Percentiles rank a stretch among this genome's conserved stretches.
These are phyloP conservation scores for Coniella vitis DNA, from an alignment of 2,329 filamentous ascomycete genomes.

Conservation along the genomic window DNA sequence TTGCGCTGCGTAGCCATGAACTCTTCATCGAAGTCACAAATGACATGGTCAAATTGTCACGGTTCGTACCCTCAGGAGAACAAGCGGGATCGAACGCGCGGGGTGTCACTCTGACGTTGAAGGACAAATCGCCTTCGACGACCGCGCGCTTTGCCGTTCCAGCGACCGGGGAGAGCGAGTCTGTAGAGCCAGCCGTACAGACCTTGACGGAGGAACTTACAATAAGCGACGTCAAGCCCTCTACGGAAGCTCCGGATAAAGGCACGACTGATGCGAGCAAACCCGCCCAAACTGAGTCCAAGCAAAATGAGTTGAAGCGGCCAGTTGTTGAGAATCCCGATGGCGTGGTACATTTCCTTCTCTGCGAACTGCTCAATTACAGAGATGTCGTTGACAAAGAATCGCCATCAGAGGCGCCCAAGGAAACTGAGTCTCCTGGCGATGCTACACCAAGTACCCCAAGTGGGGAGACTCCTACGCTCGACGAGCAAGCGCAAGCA, in stretches of 20 bases:
- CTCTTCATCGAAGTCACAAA: slow-evolving; percentile 84
- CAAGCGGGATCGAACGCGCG: slow-evolving; percentile 19
- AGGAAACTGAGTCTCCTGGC: slow-evolving; percentile 33
- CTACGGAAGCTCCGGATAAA: slow-evolving; percentile 53
- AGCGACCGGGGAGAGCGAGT: slow-evolving; percentile 28
- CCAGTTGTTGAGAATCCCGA: slow-evolving; percentile 88
- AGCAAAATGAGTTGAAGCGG: slow-evolving; percentile 63
- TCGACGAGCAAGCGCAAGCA: slow-evolving; percentile 12
- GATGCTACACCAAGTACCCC: slow-evolving; percentile 23
- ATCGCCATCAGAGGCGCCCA: slow-evolving; percentile 31
- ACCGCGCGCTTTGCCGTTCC: slow-evolving; percentile 1
- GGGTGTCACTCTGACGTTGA: slow-evolving; percentile 8
- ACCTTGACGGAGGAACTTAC: slow-evolving; percentile 37
- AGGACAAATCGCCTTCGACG: slow-evolving; percentile 5
- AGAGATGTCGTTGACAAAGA: slow-evolving; percentile 88
- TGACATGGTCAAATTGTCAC: slow-evolving; percentile 69
- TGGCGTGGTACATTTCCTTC: slow-evolving; percentile 88
- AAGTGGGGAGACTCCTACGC: slow-evolving; percentile 1
- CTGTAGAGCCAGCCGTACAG: slow-evolving; percentile 37
- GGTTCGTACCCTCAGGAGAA: slow-evolving; percentile 39
- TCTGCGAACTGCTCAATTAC: slow-evolving; percentile 87
- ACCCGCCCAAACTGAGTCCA: slow-evolving; percentile 49
- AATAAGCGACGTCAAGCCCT: slow-evolving; percentile 49
- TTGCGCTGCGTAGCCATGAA: slow-evolving; percentile 74
- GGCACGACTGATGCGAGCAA: slow-evolving; percentile 61